Evolutionary conservation across 495 filamentous ascomycete genomes (phyloP).

Genomic region (Penicillium daleae): DNA sequence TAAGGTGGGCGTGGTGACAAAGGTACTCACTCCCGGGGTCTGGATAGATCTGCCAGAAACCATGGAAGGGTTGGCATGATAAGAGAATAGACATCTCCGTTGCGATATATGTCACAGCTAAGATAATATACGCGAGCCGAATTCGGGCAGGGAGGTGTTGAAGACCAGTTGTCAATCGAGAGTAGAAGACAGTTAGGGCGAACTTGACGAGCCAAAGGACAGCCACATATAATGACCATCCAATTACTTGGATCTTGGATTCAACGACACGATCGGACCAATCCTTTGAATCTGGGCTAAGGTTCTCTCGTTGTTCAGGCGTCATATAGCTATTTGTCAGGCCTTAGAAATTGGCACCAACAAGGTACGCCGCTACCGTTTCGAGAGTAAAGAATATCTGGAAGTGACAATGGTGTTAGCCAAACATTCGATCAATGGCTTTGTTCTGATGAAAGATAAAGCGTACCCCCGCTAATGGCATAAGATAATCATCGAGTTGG

Average conservation of each 20-base stretch:
- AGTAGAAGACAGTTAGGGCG: conserved; percentile 54
- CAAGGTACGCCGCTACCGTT: conserved; percentile 40
- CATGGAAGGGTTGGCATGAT: conserved; percentile 51
- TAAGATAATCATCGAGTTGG: conserved; percentile 60
- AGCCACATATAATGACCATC: conserved; percentile 56
- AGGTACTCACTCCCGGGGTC: conserved; percentile 51
- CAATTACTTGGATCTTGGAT: conserved; percentile 55
- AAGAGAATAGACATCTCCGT: conserved; percentile 50
- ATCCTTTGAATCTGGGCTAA: conserved; percentile 46
- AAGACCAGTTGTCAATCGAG: conserved; percentile 54
- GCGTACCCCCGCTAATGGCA: conserved; percentile 54
- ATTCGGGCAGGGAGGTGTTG: conserved; percentile 46
- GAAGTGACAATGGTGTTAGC: not conserved
- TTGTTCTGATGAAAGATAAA: not conserved
- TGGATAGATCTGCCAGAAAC: conserved; percentile 56
- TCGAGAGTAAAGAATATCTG: conserved; percentile 39
- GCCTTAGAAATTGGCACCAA: conserved; percentile 42
- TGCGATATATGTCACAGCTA: conserved; percentile 49
- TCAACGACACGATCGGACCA: conserved; percentile 49
- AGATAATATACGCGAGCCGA: conserved; percentile 47
- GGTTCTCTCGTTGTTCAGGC: conserved; percentile 38
- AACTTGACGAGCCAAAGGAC: conserved; percentile 58
- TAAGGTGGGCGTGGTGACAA: not conserved
- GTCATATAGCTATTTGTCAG: conserved; percentile 59
- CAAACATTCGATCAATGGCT: not conserved